phyloP scores from a whole-genome alignment of 2,329 filamentous ascomycete species.

The Ophiostoma ulmi region DNA sequence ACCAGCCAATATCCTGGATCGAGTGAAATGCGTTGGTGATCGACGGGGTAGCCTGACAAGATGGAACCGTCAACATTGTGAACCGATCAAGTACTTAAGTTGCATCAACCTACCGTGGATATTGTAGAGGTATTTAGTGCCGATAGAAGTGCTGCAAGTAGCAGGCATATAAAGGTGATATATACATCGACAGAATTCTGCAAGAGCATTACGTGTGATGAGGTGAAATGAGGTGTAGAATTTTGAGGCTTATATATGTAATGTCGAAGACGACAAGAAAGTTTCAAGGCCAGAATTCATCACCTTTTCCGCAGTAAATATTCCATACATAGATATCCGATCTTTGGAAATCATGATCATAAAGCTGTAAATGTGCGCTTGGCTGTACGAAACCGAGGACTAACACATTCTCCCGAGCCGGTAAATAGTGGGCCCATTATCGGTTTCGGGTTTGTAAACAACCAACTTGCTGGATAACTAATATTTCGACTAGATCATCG shows the following conservation, averaged over 20 bases:
- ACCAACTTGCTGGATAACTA: not conserved
- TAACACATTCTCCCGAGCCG: not conserved
- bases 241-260: no score
- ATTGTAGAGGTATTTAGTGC: not conserved
- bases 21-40: not conserved
- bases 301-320: not conserved
- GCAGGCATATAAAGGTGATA: not conserved
- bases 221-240: no score
- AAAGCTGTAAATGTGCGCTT: not conserved
- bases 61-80: not conserved
- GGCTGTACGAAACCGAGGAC: conserved; percentile 6
- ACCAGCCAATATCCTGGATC: not conserved
- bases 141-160: not conserved
- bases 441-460: not conserved
- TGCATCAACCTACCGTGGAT: not conserved
- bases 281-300: no score
- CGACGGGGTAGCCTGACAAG: not conserved
- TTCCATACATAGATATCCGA: not conserved
- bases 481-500: not conserved
- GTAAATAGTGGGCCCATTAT: not conserved
- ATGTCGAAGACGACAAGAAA: no score
- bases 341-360: not conserved
- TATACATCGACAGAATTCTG: not conserved
- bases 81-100: not conserved
- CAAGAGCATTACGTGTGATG: no score